Conservation (phyloP, 2,329 filamentous ascomycete genomes). For the Sporothrix brunneoviolacea region DNA sequence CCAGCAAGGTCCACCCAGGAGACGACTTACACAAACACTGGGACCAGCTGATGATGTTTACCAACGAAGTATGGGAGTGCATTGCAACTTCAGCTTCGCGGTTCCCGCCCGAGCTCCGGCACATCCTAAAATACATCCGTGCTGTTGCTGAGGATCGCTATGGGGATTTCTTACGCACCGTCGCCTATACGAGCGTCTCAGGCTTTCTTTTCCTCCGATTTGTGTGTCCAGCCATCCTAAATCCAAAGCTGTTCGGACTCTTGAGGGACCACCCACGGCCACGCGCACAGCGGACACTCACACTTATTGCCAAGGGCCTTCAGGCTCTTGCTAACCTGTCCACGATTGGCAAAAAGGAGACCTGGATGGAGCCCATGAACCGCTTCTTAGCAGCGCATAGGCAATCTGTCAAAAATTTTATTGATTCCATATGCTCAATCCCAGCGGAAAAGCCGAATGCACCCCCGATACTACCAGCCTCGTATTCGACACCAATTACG, state of each 20-base stretch:
- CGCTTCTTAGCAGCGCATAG: conserved; percentile 71
- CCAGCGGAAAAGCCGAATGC: conserved; percentile 58
- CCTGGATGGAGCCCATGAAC: conserved; percentile 99
- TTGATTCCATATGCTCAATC: conserved; percentile 80
- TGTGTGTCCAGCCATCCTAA: conserved; percentile 92
- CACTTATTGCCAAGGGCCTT: conserved; percentile 84
- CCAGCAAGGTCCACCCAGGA: conserved; percentile 59
- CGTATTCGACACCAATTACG: conserved; percentile 86
- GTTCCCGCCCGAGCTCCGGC: conserved; percentile 73
- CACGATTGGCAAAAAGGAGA: conserved; percentile 86
- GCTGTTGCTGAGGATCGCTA: conserved; percentile 92
- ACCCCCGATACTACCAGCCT: conserved; percentile 59
- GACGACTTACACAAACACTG: conserved; percentile 81
- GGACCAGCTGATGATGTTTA: conserved; percentile 67
- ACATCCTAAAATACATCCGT: conserved; percentile 83
- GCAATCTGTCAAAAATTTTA: conserved; percentile 75
- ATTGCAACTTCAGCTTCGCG: conserved; percentile 69
- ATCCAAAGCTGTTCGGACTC: conserved; percentile 87
- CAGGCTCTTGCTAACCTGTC: conserved; percentile 88
- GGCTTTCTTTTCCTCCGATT: conserved; percentile 92
- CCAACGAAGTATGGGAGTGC: conserved; percentile 76
- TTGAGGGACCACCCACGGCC: conserved; percentile 74
- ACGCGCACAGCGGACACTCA: conserved; percentile 79
- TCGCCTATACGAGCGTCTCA: conserved; percentile 89
- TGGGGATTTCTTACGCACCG: conserved; percentile 82